A percentile compares a stretch with the other conserved stretches of the same genome.
These are phyloP conservation scores for Harringtonia aguacate DNA, from an alignment of 2,329 filamentous ascomycete species.

Conservation along the genomic window DNA sequence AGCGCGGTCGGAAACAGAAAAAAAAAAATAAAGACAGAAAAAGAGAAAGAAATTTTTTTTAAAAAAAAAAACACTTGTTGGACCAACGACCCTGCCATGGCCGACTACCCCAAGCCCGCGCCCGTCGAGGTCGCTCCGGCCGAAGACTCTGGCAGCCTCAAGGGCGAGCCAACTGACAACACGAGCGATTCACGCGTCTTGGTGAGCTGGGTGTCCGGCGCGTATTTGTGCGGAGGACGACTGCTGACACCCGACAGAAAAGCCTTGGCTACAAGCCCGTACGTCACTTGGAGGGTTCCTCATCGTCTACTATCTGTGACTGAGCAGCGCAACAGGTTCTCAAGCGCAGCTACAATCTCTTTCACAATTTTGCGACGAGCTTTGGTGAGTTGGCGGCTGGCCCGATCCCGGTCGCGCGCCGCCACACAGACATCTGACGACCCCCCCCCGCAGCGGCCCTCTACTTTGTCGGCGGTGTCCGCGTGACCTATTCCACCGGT, in stretches of 20 bases:
- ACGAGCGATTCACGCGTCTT: not conserved
- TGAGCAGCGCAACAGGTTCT: too few relatives aligned
- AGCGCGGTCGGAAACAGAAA: too few relatives aligned
- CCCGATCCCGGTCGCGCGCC: not conserved
- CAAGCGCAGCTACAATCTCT: slow-evolving; percentile 8
- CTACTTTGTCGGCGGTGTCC: slow-evolving; percentile 9
- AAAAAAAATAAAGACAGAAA: too few relatives aligned
- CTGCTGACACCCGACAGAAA: not conserved
- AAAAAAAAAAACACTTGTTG: too few relatives aligned
- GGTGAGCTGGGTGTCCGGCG: not conserved
- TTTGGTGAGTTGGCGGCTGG: slow-evolving; percentile 1
- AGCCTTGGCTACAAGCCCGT: slow-evolving; percentile 6
- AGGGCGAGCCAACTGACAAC: not conserved
- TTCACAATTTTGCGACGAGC: slow-evolving; percentile 6
- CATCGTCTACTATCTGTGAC: too few relatives aligned
- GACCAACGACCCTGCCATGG: too few relatives aligned
- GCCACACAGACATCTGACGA: not conserved
- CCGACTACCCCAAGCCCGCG: too few relatives aligned
- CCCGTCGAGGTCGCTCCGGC: too few relatives aligned
- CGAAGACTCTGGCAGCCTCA: not conserved
- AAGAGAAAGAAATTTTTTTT: too few relatives aligned
- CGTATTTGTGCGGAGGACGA: not conserved
- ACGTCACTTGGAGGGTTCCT: too few relatives aligned
- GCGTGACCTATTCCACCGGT: slow-evolving; percentile 7
- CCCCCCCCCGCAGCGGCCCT: not conserved